Conservation (phyloP, 108 stramenopile genomes). For the Asterionellopsis glacialis region DNA sequence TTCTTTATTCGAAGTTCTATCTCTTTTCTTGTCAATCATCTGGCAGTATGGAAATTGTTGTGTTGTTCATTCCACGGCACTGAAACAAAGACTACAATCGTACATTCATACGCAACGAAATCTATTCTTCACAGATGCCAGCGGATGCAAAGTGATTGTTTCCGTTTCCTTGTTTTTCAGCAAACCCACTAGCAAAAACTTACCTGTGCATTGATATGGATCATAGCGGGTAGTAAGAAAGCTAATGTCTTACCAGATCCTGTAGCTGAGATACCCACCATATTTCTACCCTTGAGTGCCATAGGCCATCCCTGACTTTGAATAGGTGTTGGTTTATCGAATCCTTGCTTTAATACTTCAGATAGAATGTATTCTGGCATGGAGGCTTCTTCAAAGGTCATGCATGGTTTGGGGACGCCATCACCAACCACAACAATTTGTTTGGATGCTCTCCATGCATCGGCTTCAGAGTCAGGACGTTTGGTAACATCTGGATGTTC, state of each 20-base stretch:
- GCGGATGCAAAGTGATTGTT: not conserved
- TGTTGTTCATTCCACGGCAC: too few relatives aligned
- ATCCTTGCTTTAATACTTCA: slow-evolving; percentile 96
- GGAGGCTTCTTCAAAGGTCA: slow-evolving; percentile 92
- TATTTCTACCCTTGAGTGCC: slow-evolving; percentile 95
- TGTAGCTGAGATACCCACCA: slow-evolving; percentile 95
- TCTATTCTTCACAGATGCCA: not conserved
- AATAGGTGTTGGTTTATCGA: slow-evolving; percentile 95
- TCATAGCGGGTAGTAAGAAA: slow-evolving; percentile 98
- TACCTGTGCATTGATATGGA: slow-evolving; percentile 98
- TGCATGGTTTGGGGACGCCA: slow-evolving; percentile 95
- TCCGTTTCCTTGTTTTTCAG: not conserved
- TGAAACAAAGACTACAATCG: too few relatives aligned
- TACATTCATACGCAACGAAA: too few relatives aligned
- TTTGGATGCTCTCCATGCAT: slow-evolving; percentile 84
- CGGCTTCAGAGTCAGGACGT: slow-evolving; percentile 79
- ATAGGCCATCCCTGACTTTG: slow-evolving; percentile 99
- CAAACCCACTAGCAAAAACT: slow-evolving; percentile 21
- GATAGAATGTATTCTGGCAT: slow-evolving; percentile 94
- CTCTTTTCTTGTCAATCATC: too few relatives aligned
- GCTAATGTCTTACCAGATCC: slow-evolving; percentile 96
- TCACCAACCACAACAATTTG: slow-evolving; percentile 79
- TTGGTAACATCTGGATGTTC: slow-evolving; percentile 97
- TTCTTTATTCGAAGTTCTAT: too few relatives aligned
- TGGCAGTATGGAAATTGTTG: too few relatives aligned